Conservation (phyloP, 192 early-diverging fungal genomes). For the Coemansia sp. region DNA sequence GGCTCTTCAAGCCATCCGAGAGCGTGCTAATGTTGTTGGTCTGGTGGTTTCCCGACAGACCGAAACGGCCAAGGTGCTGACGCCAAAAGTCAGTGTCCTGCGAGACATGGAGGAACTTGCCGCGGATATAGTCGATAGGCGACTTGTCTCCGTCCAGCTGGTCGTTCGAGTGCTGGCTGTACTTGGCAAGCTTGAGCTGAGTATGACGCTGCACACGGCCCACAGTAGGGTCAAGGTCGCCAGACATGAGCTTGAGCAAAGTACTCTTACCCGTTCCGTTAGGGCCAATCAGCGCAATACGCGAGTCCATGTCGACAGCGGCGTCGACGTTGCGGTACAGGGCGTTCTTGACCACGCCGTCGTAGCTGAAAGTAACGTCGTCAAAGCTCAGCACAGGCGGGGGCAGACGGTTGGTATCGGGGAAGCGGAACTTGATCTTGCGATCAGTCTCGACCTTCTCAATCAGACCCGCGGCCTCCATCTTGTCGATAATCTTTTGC, state of each 20-base stretch:
- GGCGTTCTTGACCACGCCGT: constrained; percentile 75
- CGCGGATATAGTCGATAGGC: constrained; percentile 91
- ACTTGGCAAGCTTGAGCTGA: constrained; percentile 91
- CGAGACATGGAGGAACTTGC: constrained; percentile 77
- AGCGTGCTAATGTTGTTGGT: constrained; percentile 86
- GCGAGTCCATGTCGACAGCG: constrained; percentile 97
- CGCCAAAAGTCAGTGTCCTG: constrained; percentile 92
- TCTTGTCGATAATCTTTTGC: constrained; percentile 99
- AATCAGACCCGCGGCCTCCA: constrained; percentile 97
- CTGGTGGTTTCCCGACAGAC: constrained; percentile 91
- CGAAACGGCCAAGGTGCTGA: constrained; percentile 87
- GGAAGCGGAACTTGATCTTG: constrained; percentile 88
- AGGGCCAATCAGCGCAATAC: constrained; percentile 96
- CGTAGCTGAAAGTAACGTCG: constrained; percentile 92
- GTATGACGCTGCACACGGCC: constrained; percentile 91
- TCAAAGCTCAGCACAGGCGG: constrained; percentile 95
- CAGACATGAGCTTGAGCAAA: constrained; percentile 95
- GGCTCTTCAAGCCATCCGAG: constrained; percentile 93
- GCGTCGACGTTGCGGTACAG: constrained; percentile 92
- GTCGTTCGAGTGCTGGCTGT: constrained; percentile 97
- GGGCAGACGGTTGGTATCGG: constrained; percentile 83
- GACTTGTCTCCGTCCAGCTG: constrained; percentile 86
- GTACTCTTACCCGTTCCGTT: constrained; percentile 97
- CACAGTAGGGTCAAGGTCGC: constrained; percentile 78
- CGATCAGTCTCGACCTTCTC: constrained; percentile 85